Evolutionary conservation across 257 asterid genomes (phyloP).

Genomic region (Salvia hispanica): DNA sequence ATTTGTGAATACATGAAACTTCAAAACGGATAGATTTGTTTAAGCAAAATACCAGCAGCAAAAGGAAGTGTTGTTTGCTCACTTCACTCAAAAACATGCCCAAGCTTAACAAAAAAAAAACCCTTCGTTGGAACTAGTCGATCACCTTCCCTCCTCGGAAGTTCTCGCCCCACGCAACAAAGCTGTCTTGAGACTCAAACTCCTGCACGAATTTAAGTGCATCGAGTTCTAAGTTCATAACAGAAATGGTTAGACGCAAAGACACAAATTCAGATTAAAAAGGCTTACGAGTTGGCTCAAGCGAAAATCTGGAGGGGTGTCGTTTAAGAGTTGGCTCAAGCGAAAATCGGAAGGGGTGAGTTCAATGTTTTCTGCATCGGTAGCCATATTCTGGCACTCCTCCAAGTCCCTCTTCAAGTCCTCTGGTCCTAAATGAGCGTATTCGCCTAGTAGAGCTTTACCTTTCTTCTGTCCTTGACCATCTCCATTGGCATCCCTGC

Average conservation of each 20-base stretch:
- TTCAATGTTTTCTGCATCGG: slow-evolving; percentile 57
- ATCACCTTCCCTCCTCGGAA: slow-evolving; percentile 39
- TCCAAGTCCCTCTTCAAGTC: slow-evolving; percentile 79
- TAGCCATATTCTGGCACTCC: slow-evolving; percentile 65
- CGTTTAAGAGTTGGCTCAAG: slow-evolving; percentile 82
- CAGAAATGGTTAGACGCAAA: not conserved
- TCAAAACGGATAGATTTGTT: not conserved
- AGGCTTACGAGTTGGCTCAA: slow-evolving; percentile 80
- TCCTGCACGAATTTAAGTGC: slow-evolving; percentile 47
- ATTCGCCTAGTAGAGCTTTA: slow-evolving; percentile 70
- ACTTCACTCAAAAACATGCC: slow-evolving; percentile 7
- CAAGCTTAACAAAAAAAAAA: slow-evolving; percentile 32
- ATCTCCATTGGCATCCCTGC: slow-evolving; percentile 52
- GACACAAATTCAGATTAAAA: not conserved
- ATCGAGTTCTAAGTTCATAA: not conserved
- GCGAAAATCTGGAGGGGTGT: slow-evolving; percentile 52
- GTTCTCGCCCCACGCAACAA: slow-evolving; percentile 80
- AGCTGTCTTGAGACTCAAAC: slow-evolving; percentile 86
- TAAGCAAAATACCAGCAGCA: not conserved
- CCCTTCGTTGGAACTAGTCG: slow-evolving; percentile 20
- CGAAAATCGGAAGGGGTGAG: slow-evolving; percentile 77
- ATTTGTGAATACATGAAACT: not conserved
- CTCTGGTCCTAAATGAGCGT: slow-evolving; percentile 68
- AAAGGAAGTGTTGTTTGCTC: slow-evolving; percentile 1
- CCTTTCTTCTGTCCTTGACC: slow-evolving; percentile 34